These are phyloP conservation scores for Rhizoctonia solani DNA, from an alignment of 1,284 basidiomycete genomes.

Conservation along the genomic window DNA sequence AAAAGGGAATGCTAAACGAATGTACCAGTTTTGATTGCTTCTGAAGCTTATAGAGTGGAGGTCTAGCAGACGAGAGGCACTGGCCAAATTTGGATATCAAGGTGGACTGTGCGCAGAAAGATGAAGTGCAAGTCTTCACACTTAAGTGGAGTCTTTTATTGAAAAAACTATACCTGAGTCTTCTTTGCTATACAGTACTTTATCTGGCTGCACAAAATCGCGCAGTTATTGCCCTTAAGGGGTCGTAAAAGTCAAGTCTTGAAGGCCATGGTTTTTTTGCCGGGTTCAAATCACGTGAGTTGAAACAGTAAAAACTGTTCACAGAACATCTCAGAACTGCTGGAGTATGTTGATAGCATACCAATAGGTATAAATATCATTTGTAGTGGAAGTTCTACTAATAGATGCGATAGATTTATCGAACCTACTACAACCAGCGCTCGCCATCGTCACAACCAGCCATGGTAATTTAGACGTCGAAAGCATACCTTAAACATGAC, in stretches of 20 bases:
- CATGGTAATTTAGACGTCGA: background rate
- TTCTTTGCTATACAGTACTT: background rate
- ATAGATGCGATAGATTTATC: background rate
- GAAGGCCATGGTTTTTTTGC: background rate
- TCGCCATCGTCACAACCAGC: background rate
- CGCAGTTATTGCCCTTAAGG: background rate
- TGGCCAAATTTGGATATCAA: slow-evolving; percentile 28
- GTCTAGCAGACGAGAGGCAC: background rate
- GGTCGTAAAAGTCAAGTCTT: background rate
- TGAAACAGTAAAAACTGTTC: slow-evolving; percentile 21
- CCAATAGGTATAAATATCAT: too few relatives aligned
- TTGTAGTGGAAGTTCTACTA: background rate
- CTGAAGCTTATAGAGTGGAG: background rate
- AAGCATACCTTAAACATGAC: background rate
- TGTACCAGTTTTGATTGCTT: too few relatives aligned
- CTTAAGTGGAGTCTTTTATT: too few relatives aligned
- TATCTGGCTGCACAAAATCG: background rate
- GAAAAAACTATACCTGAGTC: too few relatives aligned
- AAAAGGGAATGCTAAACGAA: too few relatives aligned
- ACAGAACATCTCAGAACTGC: background rate
- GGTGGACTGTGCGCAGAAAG: slow-evolving; percentile 28
- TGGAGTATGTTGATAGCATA: background rate
- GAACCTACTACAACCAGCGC: background rate
- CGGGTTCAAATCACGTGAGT: slow-evolving; percentile 26
- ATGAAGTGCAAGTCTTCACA: background rate